Evolutionary conservation across 2,329 filamentous ascomycete genomes (phyloP).

Genomic region (Colletotrichum sp.): DNA sequence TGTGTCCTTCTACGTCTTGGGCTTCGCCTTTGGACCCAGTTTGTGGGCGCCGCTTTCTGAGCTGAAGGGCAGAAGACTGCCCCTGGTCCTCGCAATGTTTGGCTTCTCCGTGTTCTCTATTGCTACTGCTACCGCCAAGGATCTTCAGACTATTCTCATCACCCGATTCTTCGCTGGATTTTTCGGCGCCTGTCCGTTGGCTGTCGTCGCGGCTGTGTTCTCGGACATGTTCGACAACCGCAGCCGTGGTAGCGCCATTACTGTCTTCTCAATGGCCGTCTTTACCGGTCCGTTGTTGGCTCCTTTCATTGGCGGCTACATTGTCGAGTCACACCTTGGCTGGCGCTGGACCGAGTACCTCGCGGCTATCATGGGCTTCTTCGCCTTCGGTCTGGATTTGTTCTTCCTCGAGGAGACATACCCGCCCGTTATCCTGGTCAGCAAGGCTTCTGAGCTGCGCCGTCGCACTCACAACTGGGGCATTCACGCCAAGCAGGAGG

Average conservation of each 20-base stretch:
- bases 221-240: constrained; percentile 73
- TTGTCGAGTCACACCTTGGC: constrained; percentile 63
- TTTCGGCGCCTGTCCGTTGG: constrained; percentile 71
- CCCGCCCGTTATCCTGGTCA: constrained; percentile 67
- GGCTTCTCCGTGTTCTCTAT: constrained; percentile 74
- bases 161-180: constrained; percentile 77
- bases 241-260: constrained; percentile 62
- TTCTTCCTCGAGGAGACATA: constrained; percentile 73
- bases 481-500: constrained; percentile 73
- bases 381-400: constrained; percentile 62
- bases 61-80: constrained; percentile 68
- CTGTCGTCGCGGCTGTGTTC: constrained; percentile 73
- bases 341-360: constrained; percentile 79
- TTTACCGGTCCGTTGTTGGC: constrained; percentile 71
- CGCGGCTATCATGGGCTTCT: constrained; percentile 64
- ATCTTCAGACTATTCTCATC: constrained; percentile 71
- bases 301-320: constrained; percentile 73
- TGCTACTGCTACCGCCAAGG: constrained; percentile 67
- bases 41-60: constrained; percentile 78
- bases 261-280: constrained; percentile 64
- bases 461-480: constrained; percentile 71
- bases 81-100: constrained; percentile 65
- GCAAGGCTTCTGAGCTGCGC: constrained; percentile 65
- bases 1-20: constrained; percentile 72
- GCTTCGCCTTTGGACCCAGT: constrained; percentile 73